phyloP scores from a whole-genome alignment of 2,329 filamentous ascomycete species.

The Salinomyces thailandicus region DNA sequence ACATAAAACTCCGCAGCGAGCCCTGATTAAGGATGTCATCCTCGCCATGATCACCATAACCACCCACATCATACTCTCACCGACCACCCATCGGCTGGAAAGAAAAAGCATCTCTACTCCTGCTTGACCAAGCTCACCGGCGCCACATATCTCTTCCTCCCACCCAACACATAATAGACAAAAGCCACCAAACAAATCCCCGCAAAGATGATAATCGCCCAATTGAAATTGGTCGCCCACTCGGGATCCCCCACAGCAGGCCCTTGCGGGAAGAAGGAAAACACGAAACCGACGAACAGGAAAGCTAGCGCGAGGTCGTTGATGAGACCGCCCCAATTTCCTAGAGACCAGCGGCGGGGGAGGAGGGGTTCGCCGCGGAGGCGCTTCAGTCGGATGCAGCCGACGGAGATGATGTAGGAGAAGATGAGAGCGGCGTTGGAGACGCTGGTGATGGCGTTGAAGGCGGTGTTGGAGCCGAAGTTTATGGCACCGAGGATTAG shows the following conservation, averaged over 20 bases:
- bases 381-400: slow-evolving; percentile 24
- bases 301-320: slow-evolving; percentile 25
- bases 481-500: slow-evolving; percentile 32
- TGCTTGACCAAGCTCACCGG: slow-evolving; percentile 22
- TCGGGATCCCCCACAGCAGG: slow-evolving; percentile 12
- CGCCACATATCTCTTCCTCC: slow-evolving; percentile 20
- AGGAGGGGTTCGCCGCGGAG: slow-evolving; percentile 22
- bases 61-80: too few species aligned
- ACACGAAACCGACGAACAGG: slow-evolving; percentile 22
- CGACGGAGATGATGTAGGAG: slow-evolving; percentile 25
- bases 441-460: slow-evolving; percentile 33
- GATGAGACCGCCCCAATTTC: slow-evolving; percentile 24
- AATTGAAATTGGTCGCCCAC: slow-evolving; percentile 23
- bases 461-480: slow-evolving; percentile 31
- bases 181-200: slow-evolving; percentile 13
- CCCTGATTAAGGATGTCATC: too few species aligned
- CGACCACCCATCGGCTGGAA: too few species aligned
- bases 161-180: slow-evolving; percentile 20
- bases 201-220: slow-evolving; percentile 24
- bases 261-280: slow-evolving; percentile 25
- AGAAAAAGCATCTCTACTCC: slow-evolving; percentile 14
- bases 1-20: too few species aligned
- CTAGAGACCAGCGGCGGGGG: slow-evolving; percentile 23
- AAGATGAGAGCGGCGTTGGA: slow-evolving; percentile 25
- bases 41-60: too few species aligned